Evolutionary conservation across 2,329 filamentous ascomycete species (phyloP), one percentile per base, ranked within the genome.

Genomic region (Diaporthe capsici): DNA sequence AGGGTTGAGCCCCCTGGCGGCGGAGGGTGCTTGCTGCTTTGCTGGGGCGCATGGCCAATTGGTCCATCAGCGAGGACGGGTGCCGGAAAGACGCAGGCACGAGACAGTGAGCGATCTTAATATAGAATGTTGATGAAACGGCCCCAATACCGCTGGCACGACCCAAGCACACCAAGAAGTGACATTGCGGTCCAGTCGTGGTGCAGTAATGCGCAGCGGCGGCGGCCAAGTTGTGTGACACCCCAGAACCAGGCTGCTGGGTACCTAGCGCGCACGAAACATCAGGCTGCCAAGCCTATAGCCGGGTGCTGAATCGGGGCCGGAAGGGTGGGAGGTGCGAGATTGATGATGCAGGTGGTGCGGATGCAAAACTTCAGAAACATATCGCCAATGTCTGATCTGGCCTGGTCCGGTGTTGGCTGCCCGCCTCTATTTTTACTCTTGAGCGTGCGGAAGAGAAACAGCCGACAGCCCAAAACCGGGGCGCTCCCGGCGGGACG

Each of bases 221-320:
- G 34, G 4, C 6, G 65, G 65, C 31, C 47, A 28, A 42, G 47
- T 39, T 39, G 44, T 51, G 65, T 42, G 65, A 53, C 65, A 53
- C 47, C 65, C 65, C 65, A 70, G 65, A 55, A 70, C 65, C 65
- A 70, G 65, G 65, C 65, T 70, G 65, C 65, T 70, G 65, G 65
- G 65, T 47, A 53, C 31, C 31, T 68, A 68, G 47, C 47, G 47
- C 47, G 31, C 65, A 53, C 65, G 47, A 68, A 68, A 68, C 65
- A 68, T 68, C 47, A 68, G 65, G 65, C 47, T 53, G 65, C 65
- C 65, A 68, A 68, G 65, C 28, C 34, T 51, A n/a, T n/a, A 51
- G 44, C 63, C 44, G 63, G n/a, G 17, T 37, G 61, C 42, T 49
- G 61, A 12, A 17, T 49, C 25, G 61, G 22, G 42, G 15, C 17